These are phyloP conservation scores for Marasmius sp. DNA, from an alignment of 1,284 basidiomycete species.

Conservation along the genomic window DNA sequence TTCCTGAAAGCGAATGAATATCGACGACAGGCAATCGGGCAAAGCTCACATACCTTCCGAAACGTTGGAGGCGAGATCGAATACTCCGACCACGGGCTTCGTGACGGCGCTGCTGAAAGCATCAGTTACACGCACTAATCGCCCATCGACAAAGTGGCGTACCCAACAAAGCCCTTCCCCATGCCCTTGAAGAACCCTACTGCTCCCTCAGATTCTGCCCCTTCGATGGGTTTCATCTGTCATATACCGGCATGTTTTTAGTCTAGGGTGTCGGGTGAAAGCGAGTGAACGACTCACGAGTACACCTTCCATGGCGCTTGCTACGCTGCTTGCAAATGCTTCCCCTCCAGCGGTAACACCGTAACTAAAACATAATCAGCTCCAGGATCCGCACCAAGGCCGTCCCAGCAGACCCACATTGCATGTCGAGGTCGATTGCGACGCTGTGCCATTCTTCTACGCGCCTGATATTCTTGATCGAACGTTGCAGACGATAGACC, in stretches of 20 bases:
- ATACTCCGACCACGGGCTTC: slow-evolving; percentile 95
- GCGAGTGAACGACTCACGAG: slow-evolving; percentile 57
- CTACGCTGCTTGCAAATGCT: slow-evolving; percentile 91
- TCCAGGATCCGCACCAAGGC: slow-evolving; percentile 1
- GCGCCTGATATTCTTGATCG: slow-evolving; percentile 93
- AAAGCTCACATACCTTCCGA: slow-evolving; percentile 70
- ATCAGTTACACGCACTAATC: slow-evolving; percentile 15
- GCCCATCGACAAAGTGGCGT: slow-evolving; percentile 25
- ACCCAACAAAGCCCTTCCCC: slow-evolving; percentile 96
- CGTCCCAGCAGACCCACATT: slow-evolving; percentile 53
- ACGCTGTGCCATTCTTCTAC: slow-evolving; percentile 84
- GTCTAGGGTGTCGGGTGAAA: neutral
- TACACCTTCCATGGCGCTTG: slow-evolving; percentile 95
- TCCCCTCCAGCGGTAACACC: slow-evolving; percentile 94
- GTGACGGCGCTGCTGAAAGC: slow-evolving; percentile 71
- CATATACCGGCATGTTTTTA: neutral
- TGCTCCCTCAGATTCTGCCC: slow-evolving; percentile 93
- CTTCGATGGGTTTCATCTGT: slow-evolving; percentile 93
- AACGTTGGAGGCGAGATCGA: slow-evolving; percentile 94
- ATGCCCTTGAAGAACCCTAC: slow-evolving; percentile 98
- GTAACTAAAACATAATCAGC: slow-evolving; percentile 53
- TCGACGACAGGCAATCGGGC: neutral
- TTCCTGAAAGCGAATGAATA: slow-evolving; percentile 47
- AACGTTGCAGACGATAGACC: slow-evolving; percentile 95
- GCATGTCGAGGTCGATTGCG: slow-evolving; percentile 96